These are phyloP conservation scores for Withania somnifera DNA, from an alignment of 305 asterid species.

Conservation along the genomic window DNA sequence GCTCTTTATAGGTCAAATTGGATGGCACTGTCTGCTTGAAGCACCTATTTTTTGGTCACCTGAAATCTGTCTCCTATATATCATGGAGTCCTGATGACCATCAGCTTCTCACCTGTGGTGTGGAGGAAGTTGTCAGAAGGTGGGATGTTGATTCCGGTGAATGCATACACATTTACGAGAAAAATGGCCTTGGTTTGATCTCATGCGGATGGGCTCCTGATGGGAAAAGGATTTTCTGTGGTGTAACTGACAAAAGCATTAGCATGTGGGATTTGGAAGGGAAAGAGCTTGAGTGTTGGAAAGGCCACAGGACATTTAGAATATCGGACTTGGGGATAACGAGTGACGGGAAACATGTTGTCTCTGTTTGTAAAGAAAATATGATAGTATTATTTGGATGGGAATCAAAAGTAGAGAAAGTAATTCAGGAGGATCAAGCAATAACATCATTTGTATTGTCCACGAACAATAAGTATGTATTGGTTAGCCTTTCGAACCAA, in stretches of 20 bases:
- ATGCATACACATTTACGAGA: constrained; percentile 48
- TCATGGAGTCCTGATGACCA: constrained; percentile 69
- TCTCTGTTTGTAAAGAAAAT: constrained; percentile 56
- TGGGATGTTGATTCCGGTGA: constrained; percentile 71
- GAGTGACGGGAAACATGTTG: constrained; percentile 49
- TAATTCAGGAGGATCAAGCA: constrained; percentile 56
- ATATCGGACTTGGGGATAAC: constrained; percentile 54
- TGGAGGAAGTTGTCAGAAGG: constrained; percentile 57
- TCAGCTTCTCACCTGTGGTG: constrained; percentile 81
- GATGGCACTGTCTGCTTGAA: constrained; percentile 39
- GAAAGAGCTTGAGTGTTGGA: constrained; percentile 59
- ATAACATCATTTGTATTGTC: constrained; percentile 66
- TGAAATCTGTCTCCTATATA: constrained; percentile 51
- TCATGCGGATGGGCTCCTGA: constrained; percentile 85
- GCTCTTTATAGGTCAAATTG: constrained; percentile 32
- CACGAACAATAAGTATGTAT: constrained; percentile 53
- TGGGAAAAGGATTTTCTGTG: constrained; percentile 50
- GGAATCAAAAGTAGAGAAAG: constrained; percentile 51
- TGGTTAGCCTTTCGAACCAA: constrained; percentile 54
- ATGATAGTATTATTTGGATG: constrained; percentile 39
- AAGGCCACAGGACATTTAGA: constrained; percentile 48
- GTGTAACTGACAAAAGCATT: constrained; percentile 66
- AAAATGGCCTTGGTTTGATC: constrained; percentile 47
- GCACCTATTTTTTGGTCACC: constrained; percentile 49
- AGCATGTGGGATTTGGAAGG: constrained; percentile 80